Percentiles rank a stretch among this genome's conserved stretches.
Evolutionary conservation across 805 yeast species (phyloP).

Genomic region (Kazachstania africana): DNA sequence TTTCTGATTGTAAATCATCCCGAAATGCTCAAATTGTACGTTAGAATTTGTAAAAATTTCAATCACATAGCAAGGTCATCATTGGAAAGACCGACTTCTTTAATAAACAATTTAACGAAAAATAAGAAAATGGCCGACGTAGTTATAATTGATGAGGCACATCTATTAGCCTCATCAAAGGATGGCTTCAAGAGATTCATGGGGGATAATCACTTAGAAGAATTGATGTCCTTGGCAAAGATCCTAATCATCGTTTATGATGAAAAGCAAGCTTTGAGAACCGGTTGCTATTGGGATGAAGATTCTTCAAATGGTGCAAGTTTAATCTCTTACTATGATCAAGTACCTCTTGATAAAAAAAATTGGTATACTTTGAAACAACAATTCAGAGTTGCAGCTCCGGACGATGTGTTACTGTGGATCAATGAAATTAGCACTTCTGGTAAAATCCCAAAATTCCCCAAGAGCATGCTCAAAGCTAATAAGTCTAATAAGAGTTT

Average conservation of each 20-base stretch:
- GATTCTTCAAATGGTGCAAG: constrained; percentile 28
- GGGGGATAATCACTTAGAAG: constrained; percentile 34
- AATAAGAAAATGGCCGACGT: constrained; percentile 26
- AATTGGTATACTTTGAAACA: constrained; percentile 26
- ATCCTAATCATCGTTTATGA: constrained; percentile 34
- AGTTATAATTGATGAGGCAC: constrained; percentile 36
- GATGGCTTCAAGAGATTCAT: constrained; percentile 35
- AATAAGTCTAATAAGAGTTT: constrained; percentile 9
- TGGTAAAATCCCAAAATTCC: constrained; percentile 27
- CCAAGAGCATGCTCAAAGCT: constrained; percentile 10
- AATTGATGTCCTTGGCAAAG: constrained; percentile 29
- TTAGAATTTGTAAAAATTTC: constrained; percentile 29
- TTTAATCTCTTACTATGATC: constrained; percentile 14
- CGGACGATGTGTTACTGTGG: constrained; percentile 31
- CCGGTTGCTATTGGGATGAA: constrained; percentile 36
- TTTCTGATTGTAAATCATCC: constrained; percentile 36
- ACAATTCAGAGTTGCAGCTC: constrained; percentile 34
- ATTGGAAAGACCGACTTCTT: constrained; percentile 36
- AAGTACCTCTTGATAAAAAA: constrained; percentile 9
- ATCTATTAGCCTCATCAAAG: constrained; percentile 31
- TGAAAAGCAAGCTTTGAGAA: constrained; percentile 34
- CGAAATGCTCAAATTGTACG: constrained; percentile 35
- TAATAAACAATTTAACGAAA: constrained; percentile 28
- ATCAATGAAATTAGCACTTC: constrained; percentile 26
- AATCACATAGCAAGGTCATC: constrained; percentile 28